Base-by-base conservation (phyloP, 768 basidiomycete species). In the Suillus hirtellus region DNA sequence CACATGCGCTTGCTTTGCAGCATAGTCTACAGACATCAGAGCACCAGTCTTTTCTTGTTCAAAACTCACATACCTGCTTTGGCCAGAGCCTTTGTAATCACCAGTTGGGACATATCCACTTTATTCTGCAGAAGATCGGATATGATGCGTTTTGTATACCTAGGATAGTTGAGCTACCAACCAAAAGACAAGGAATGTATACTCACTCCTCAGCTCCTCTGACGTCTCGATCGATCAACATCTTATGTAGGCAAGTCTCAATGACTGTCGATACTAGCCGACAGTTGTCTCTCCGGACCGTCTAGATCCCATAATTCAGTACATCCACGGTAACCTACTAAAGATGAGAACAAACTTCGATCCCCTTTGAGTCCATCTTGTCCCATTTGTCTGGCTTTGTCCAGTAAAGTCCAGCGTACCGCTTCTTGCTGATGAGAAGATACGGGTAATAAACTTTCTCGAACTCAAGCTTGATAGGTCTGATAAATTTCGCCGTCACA, bases 351-450 rank as follows among this genome's bases (percentile, higher is more conserved):
- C 85, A 3, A 61, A 95, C 96, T 86, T 99, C 97, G 63, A 99
- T 99, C 71, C 97, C 97, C 79, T 99, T 99, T 2, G 96, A 91
- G 69, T 99, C 97, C 97, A 99, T 99, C 79, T 99, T 99, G 76
- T 99, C 97, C 69, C 92, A 96, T 72, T 95, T 97, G 47, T 98
- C 96, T 14, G 89, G 80, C 66, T 86, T 89, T 1, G 97, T 99
- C 97, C 97, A 99, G 73, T 99, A 99, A 63, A 99, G 78, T 7
- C 97, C 97, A 2, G 97, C 97, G 76, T 99, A 99, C 52, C 97
- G 89, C 78, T 99, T 99, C 79, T 99, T 99, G 83, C 82, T 99
- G 77, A 99, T 99, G 56, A 99, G 88, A 60, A 99, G 77, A 76
- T 99, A 99, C 5, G 97, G 97, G 75, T 92, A 99, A 77, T 99